A percentile compares a stretch with the other conserved stretches of the same genome.
Conservation (phyloP, 139 green algal species). For the Monoraphidium neglectum region DNA sequence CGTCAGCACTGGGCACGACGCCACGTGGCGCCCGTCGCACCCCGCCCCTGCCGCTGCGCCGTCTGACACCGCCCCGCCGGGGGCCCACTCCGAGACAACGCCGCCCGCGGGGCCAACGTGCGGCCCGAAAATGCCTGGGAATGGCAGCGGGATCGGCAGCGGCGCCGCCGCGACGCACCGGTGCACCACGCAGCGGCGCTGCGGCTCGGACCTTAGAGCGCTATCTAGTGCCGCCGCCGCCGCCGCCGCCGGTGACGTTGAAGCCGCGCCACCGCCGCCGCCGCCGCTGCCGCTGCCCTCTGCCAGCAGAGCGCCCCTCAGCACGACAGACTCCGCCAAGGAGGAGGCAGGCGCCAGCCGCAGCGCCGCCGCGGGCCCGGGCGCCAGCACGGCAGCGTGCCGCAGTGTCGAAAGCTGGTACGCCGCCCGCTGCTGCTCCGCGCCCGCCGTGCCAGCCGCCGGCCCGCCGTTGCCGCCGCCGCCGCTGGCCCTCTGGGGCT, state of each 20-base stretch:
- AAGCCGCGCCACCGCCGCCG: slow-evolving; percentile 7
- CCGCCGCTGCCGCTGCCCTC: neutral
- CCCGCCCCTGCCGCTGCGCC: neutral
- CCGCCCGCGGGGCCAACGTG: neutral
- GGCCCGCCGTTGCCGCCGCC: neutral
- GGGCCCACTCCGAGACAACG: neutral
- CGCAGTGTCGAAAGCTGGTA: neutral
- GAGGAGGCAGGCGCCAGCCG: neutral
- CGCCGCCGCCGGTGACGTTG: neutral
- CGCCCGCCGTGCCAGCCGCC: neutral
- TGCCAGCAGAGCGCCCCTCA: slow-evolving; percentile 20
- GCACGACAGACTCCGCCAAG: slow-evolving; percentile 26
- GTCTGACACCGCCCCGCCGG: neutral
- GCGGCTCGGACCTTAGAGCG: slow-evolving; percentile 23
- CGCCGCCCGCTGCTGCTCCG: neutral
- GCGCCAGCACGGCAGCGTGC: neutral
- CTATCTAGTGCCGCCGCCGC: slow-evolving; percentile 33
- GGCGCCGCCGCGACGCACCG: slow-evolving; percentile 38
- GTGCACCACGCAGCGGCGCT: slow-evolving; percentile 31
- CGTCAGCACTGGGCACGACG: slow-evolving; percentile 21
- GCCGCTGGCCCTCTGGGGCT: neutral
- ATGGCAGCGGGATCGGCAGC: slow-evolving; percentile 49
- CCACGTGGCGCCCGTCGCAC: neutral
- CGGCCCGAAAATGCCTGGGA: slow-evolving; percentile 24
- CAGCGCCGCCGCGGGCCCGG: slow-evolving; percentile 18